Base-by-base conservation (phyloP, 768 basidiomycete species). In the Sarcodon aspratus region DNA sequence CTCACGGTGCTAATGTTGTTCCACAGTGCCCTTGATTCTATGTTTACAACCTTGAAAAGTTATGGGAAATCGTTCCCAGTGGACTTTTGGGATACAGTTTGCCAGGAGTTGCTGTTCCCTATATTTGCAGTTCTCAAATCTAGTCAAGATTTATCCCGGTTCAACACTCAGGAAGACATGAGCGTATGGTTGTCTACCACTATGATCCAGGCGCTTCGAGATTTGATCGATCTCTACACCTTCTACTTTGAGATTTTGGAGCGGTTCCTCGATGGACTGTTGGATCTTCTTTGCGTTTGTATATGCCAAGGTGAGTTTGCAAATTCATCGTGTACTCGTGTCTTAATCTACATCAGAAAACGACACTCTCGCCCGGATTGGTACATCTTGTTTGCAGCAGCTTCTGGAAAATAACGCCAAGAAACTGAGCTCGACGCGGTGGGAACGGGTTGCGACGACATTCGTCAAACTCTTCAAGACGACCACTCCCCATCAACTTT, bases 171-270 rank as follows among this genome's bases (percentile, higher is more conserved):
- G 59, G 96, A 98, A 60, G 96, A 98, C 57, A 95, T 98, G 92
- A 96, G 92, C 57, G 93, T 99, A 27, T 99, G 96, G 96, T 66
- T 99, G 43, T 97, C 93, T 21, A 96, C 96, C 11, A 99, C 96
- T 2, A 93, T 99, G 88, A 96, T 98, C 45, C 93, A 97, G 61
- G 96, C 96, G 1, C 75, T 99, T 43, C 81, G 96, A 42, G 88
- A 97, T 64, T 74, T 98, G 52, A 88, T 99, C 50, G 91, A 95
- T 60, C 76, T 99, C 17, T 99, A 94, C 62, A 94, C 96, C 1
- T 89, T 82, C 67, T 93, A 92, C 69, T 98, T 97, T 61, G 84
- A 89, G 47, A 90, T 82, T 12, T 64, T 99, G 57, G 89, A 93
- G 55, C 78, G 87, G 35, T 88, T 87, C 64, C 70, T 98, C 36